phyloP scores from a whole-genome alignment of 140 eudicot species.

The Anethum foeniculum region DNA sequence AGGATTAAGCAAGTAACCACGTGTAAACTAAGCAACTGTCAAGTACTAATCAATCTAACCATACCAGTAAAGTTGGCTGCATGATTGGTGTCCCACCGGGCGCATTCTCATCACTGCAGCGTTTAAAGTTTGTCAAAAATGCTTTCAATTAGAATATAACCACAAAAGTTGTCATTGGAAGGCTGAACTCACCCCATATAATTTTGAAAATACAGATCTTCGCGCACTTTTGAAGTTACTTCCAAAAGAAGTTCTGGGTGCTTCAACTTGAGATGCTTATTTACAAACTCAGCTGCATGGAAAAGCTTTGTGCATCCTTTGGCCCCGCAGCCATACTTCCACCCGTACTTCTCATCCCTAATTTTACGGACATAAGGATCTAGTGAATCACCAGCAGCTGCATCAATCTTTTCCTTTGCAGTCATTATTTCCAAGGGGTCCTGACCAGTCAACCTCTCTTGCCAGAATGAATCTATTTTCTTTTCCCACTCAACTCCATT shows the following conservation, averaged over 20 bases:
- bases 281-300: constrained; percentile 97
- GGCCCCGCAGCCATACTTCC: constrained; percentile 99
- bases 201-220: constrained; percentile 82
- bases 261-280: constrained; percentile 83
- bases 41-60: background rate
- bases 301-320: constrained; percentile 94
- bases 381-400: constrained; percentile 80
- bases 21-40: background rate
- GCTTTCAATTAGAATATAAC: too few relatives aligned
- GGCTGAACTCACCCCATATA: constrained; percentile 64
- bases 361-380: constrained; percentile 94
- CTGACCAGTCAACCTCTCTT: constrained; percentile 75
- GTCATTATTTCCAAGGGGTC: constrained; percentile 92
- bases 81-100: constrained; percentile 94
- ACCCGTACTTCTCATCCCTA: constrained; percentile 91
- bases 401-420: constrained; percentile 95
- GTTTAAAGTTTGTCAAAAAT: constrained; percentile 12
- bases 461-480: constrained; percentile 78
- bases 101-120: constrained; percentile 78
- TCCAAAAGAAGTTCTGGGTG: constrained; percentile 78
- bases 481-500: constrained; percentile 84
- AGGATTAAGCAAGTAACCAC: background rate
- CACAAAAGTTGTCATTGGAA: background rate
- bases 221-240: constrained; percentile 76
- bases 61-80: constrained; percentile 76